Conservation (phyloP, 257 asterid genomes). For the Solanum rostratum region DNA sequence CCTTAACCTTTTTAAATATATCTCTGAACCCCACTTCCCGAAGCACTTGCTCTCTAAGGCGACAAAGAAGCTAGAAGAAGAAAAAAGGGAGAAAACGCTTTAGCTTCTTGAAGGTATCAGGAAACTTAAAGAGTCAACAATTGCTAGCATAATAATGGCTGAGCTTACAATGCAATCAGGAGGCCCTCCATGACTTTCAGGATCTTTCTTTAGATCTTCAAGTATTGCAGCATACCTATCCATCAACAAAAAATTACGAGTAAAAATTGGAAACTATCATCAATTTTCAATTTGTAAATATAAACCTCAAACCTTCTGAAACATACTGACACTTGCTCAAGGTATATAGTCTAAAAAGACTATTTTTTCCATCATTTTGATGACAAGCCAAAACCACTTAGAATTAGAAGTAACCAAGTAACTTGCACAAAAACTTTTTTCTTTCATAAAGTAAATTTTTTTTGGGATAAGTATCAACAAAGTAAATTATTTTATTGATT, state of each 20-base stretch:
- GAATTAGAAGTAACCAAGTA: not conserved
- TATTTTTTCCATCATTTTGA: not conserved
- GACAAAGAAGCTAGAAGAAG: slow-evolving; percentile 70
- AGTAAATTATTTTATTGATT: not conserved
- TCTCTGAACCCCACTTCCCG: slow-evolving; percentile 92
- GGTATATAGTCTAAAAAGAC: not conserved
- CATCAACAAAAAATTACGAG: not conserved
- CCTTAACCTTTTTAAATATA: slow-evolving; percentile 90
- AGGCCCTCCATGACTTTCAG: slow-evolving; percentile 92
- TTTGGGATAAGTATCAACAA: not conserved
- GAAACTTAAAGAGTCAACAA: not conserved
- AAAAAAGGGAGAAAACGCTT: not conserved
- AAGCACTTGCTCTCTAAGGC: slow-evolving; percentile 79
- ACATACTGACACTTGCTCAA: not conserved
- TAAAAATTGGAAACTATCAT: not conserved
- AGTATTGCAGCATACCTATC: slow-evolving; percentile 62
- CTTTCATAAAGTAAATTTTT: not conserved
- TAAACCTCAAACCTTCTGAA: not conserved
- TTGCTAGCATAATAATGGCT: not conserved
- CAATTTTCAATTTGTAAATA: not conserved
- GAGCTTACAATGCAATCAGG: slow-evolving; percentile 76
- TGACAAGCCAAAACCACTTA: not conserved
- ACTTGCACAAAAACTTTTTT: not conserved
- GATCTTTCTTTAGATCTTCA: slow-evolving; percentile 86
- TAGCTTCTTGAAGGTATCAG: not conserved